Evolutionary conservation across 306 rosid species (phyloP).

Genomic region (Calophaca sinica): DNA sequence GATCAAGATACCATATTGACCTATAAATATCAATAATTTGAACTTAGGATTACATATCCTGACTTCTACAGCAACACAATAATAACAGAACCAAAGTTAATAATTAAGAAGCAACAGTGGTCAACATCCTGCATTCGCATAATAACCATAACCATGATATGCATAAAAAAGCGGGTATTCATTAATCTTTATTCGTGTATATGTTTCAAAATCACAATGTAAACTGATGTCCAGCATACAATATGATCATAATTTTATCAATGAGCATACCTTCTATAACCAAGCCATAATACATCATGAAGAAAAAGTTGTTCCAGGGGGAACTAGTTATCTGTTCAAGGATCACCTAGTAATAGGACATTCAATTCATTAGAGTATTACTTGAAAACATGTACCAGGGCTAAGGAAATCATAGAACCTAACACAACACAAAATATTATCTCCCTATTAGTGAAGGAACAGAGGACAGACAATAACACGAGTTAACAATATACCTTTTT

Average conservation of each 20-base stretch:
- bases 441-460: slow-evolving; percentile 4
- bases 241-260: background rate
- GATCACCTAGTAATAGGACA: slow-evolving; percentile 63
- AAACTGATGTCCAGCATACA: slow-evolving; percentile 2
- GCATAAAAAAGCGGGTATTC: background rate
- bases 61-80: slow-evolving; percentile 1
- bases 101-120: slow-evolving; percentile 2
- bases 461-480: slow-evolving; percentile 26
- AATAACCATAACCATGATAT: slow-evolving; percentile 23
- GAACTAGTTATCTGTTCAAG: slow-evolving; percentile 84
- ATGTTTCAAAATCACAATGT: slow-evolving; percentile 10
- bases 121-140: slow-evolving; percentile 2
- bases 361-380: slow-evolving; percentile 42
- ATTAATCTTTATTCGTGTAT: background rate
- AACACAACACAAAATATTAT: background rate
- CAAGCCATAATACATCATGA: slow-evolving; percentile 91
- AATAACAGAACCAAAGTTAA: slow-evolving; percentile 14
- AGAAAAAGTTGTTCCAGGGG: slow-evolving; percentile 89
- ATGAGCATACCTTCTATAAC: slow-evolving; percentile 78
- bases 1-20: no score
- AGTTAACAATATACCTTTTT: slow-evolving; percentile 66
- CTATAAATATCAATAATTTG: background rate
- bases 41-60: slow-evolving; percentile 21
- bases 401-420: slow-evolving; percentile 5
- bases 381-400: slow-evolving; percentile 3